Evolutionary conservation across 176 grass and related monocot species (phyloP), one percentile per base, ranked within the genome.

Genomic region (Ananas comosus): DNA sequence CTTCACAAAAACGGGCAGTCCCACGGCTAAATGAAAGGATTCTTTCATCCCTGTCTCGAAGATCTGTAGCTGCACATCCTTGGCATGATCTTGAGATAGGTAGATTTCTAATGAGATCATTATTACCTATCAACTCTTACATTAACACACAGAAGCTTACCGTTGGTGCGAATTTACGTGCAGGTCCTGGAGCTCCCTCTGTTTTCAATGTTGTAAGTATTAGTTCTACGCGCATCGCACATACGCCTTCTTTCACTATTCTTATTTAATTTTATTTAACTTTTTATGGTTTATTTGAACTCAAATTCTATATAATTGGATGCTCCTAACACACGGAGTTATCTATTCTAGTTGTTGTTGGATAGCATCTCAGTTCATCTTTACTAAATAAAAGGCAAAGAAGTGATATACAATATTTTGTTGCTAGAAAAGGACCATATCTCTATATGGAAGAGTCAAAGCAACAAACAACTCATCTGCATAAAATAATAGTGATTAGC

Each of bases 131-230:
- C 10, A 18, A 22, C 17, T 61, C 13, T 17, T 18, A 61, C 17
- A 61, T 18, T 2, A 61, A 61, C 0, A 18, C 16, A 22, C n/a
- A 2, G 56, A 61, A 22, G 56, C 17, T 61, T 61, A 61, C 13
- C 9, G n/a, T 61, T 18, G 21, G 13, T 61, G 10, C n/a, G 3
- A 61, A 18, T 61, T n/a, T 19, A 61, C 16, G 16, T 57, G 33
- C 81, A 91, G 88, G 88, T 51, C 84, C 88, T 76, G 84, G 22
- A 4, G 88, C 88, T 81, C 88, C 88, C 25, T 66, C 84, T 19
- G 78, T 91, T 6, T 91, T 91, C 78, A 91, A 91, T 79, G 84
- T 91, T 67, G 88, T 91, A 84, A 91, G 88, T 79, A 18, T 29
- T 52, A 71, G 50, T 64, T 19, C n/a, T 24, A 4, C 16, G 12